These are phyloP conservation scores for Amanita inopinata DNA, from an alignment of 768 basidiomycete species.

Conservation along the genomic window DNA sequence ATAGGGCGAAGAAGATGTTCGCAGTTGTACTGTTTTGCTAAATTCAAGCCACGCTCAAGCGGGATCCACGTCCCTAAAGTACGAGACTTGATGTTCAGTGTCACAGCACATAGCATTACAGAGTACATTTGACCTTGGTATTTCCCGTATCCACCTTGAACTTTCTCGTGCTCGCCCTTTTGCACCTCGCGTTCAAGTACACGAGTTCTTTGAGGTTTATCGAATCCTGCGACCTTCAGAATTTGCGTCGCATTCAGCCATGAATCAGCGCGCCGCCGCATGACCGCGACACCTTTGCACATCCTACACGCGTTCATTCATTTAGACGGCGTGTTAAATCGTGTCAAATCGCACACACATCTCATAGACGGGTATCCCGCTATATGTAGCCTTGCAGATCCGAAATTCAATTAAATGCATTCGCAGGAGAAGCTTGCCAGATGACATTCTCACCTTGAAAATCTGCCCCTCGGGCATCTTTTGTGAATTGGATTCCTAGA, in stretches of 20 bases:
- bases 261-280: conserved; percentile 91
- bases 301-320: conserved; percentile 54
- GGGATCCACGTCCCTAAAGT: conserved; percentile 94
- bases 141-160: conserved; percentile 98
- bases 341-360: conserved; percentile 51
- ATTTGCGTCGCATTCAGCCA: conserved; percentile 99
- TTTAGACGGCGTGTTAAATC: conserved; percentile 25
- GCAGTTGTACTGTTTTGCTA: conserved; percentile 92
- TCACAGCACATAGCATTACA: conserved; percentile 11
- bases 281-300: conserved; percentile 93
- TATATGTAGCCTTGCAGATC: conserved; percentile 69
- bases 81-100: conserved; percentile 6
- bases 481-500: too few species aligned
- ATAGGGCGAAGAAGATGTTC: conserved; percentile 82
- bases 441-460: conserved; percentile 56
- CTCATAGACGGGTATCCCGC: conserved; percentile 88
- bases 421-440: conserved; percentile 16
- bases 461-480: conserved; percentile 77
- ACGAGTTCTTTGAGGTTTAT: conserved; percentile 96
- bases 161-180: conserved; percentile 98
- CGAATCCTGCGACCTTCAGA: conserved; percentile 97
- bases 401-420: conserved; percentile 12
- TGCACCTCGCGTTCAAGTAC: conserved; percentile 97
- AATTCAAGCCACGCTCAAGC: conserved; percentile 73
- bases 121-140: conserved; percentile 84